Evolutionary conservation across 192 early-diverging fungal genomes (phyloP), one percentile per base, ranked within the genome.

Genomic region (Phlyctochytrium planicorne): DNA sequence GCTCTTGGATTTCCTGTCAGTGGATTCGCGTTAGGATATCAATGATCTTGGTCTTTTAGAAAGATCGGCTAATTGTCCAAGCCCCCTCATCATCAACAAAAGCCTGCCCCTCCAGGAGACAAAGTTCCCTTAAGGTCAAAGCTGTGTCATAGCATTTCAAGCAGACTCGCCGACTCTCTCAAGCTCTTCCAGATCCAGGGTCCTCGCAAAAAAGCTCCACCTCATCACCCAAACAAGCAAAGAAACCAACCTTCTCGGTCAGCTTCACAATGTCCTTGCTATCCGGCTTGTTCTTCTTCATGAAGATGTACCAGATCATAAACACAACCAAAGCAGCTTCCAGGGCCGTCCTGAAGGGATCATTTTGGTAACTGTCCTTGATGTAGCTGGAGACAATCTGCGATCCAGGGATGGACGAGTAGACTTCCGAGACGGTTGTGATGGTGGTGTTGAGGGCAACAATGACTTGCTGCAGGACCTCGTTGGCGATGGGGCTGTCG

Each of bases 331-430:
- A 75, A 33, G 88, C 84, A 12, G 90, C 72, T 63, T 98, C 96
- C 17, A 98, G 82, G 24, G 91, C 78, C 17, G 90, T 87, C 64
- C 96, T 88, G 74, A 91, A 89, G 0, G 93, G 94, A 80, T 96
- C 96, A 75, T 98, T 85, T 78, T 95, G 93, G 86, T 98, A 91
- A 34, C 91, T 93, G 72, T 86, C 91, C 71, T 90, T 88, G 40
- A 95, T 82, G 76, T 98, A 96, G 68, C 83, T 81, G 72, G 88
- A 79, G 2, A 87, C 84, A 63, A 94, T 85, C n/a, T 77, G 80
- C 36, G 89, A 90, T 2, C 93, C 93, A 10, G 93, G 93, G 60
- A 91, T 80, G 31, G 50, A 34, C 55, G 40, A 34, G 74, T 78
- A 84, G 24, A 84, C 62, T n/a, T 72, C 52, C 40, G 66, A 55